These are phyloP conservation scores for Bipolaris gigantea DNA, from an alignment of 2,329 filamentous ascomycete genomes.

Conservation along the genomic window DNA sequence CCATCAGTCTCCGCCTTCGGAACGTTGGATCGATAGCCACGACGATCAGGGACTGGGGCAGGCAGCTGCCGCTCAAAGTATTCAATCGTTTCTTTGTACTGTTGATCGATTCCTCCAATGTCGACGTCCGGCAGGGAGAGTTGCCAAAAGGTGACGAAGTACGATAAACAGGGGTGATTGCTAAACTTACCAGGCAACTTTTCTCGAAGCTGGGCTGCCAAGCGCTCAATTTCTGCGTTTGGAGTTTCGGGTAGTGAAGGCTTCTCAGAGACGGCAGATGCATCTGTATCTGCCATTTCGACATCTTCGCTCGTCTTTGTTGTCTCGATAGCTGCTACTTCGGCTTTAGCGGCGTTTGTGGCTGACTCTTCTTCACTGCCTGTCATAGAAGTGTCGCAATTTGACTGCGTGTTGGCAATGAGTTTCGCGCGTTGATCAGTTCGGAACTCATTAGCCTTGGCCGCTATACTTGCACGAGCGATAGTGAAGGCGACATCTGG, in stretches of 20 bases:
- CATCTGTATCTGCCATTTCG: constrained; percentile 46
- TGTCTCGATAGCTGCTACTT: constrained; percentile 7
- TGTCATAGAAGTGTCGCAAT: constrained; percentile 57
- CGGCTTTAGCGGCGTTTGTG: constrained; percentile 8
- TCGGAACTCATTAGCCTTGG: constrained; percentile 45
- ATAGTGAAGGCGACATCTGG: constrained; percentile 84
- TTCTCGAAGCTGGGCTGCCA: constrained; percentile 69
- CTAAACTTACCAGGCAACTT: constrained; percentile 66
- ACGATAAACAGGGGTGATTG: constrained; percentile 72
- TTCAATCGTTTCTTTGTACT: constrained; percentile 76
- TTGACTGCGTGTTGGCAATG: constrained; percentile 17
- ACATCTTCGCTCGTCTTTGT: constrained; percentile 32
- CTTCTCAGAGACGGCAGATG: not conserved
- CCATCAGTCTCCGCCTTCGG: constrained; percentile 59
- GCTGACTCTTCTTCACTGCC: constrained; percentile 21
- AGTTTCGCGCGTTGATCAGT: constrained; percentile 33
- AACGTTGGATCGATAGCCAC: constrained; percentile 58
- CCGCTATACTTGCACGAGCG: constrained; percentile 68
- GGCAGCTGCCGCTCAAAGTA: constrained; percentile 24
- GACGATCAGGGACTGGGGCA: constrained; percentile 61
- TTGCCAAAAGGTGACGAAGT: constrained; percentile 92
- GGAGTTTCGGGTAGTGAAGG: constrained; percentile 41
- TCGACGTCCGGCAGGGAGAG: constrained; percentile 75
- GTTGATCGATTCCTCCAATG: constrained; percentile 64
- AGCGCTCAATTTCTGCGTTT: constrained; percentile 71